Evolutionary conservation across 2,329 filamentous ascomycete species (phyloP).

Genomic region (Colletotrichum plurivorum): DNA sequence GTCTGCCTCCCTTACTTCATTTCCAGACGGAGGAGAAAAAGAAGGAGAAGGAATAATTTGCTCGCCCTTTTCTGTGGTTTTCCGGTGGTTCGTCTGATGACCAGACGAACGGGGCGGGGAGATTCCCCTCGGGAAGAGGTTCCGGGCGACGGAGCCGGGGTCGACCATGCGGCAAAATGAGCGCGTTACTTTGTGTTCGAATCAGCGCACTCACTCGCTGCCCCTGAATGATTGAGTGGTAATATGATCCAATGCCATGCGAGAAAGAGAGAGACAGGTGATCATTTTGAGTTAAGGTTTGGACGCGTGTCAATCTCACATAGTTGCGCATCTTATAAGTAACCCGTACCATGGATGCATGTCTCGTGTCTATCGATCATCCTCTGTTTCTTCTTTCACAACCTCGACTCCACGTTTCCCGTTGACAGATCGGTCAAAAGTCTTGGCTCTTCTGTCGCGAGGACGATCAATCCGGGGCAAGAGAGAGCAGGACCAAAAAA

Average conservation of each 20-base stretch:
- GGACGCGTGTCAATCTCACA: background rate
- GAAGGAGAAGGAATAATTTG: no score
- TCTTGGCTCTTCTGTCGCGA: constrained; percentile 29
- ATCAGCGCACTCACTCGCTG: constrained; percentile 15
- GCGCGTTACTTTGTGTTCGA: constrained; percentile 10
- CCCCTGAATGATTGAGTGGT: background rate
- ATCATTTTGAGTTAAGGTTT: constrained; percentile 7
- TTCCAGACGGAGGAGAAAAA: background rate
- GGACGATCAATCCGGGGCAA: constrained; percentile 33
- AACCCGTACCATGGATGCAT: no score
- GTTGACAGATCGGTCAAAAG: constrained; percentile 17
- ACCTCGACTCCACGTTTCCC: background rate
- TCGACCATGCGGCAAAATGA: constrained; percentile 19
- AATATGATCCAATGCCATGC: no score
- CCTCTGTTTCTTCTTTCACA: background rate
- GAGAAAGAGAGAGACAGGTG: no score
- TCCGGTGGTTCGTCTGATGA: constrained; percentile 17
- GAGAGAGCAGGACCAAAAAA: no score
- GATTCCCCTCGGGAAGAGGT: background rate
- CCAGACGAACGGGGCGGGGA: background rate
- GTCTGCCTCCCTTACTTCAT: constrained; percentile 25
- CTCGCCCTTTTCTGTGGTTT: background rate
- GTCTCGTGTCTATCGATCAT: background rate
- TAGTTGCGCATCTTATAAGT: background rate
- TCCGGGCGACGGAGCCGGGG: background rate